These are phyloP conservation scores for Aspergillus viridinutans DNA, from an alignment of 2,329 filamentous ascomycete species.

Conservation along the genomic window DNA sequence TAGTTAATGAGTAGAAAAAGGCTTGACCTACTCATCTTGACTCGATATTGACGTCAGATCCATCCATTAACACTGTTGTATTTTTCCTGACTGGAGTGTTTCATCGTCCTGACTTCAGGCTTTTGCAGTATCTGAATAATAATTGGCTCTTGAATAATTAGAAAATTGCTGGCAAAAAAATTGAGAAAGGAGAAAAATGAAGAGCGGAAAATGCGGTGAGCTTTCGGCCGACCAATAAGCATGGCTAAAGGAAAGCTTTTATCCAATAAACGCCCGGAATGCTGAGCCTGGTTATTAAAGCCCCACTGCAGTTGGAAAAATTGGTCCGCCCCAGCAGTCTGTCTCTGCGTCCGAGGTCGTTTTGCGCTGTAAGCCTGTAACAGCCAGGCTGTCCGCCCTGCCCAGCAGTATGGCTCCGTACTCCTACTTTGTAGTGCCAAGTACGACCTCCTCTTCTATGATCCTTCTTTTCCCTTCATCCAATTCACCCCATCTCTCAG, in stretches of 20 bases:
- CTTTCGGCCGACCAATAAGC: constrained; percentile 22
- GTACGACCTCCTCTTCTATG: constrained; percentile 10
- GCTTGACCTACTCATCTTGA: not conserved
- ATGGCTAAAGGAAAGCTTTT: constrained; percentile 7
- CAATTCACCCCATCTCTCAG: not conserved
- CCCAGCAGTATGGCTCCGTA: constrained; percentile 4
- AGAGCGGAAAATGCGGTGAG: constrained; percentile 33
- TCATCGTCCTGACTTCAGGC: not conserved
- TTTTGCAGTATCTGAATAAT: not conserved
- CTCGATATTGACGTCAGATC: not conserved
- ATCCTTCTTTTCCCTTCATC: constrained; percentile 13
- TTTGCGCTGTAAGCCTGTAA: constrained; percentile 9
- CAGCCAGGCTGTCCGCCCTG: not conserved
- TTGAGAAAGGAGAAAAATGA: constrained; percentile 9
- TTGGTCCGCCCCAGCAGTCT: constrained; percentile 17
- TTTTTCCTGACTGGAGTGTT: not conserved
- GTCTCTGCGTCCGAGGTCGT: constrained; percentile 8
- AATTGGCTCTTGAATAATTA: constrained; percentile 7
- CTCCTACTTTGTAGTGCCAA: constrained; percentile 7
- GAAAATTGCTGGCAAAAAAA: constrained; percentile 5
- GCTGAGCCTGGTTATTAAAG: constrained; percentile 11
- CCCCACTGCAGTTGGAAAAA: constrained; percentile 25
- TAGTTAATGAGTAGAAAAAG: not conserved
- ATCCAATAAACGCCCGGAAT: constrained; percentile 19
- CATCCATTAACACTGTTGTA: not conserved